phyloP scores from a whole-genome alignment of 441 rosid species.

The Corymbia citriodora region DNA sequence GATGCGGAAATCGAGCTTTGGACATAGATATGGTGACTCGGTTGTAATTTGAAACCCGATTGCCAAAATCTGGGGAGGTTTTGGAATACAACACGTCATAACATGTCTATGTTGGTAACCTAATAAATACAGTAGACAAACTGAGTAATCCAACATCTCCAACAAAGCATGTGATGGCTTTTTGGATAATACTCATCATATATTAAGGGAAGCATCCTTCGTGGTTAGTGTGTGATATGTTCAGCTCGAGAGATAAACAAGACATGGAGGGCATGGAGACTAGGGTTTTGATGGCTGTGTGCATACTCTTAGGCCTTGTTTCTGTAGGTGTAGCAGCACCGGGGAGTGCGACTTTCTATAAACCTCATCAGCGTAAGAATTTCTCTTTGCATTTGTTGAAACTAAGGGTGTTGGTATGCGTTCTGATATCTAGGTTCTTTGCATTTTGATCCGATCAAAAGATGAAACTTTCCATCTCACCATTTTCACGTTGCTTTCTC shows the following conservation, averaged over 20 bases:
- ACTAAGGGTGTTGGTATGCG: no score
- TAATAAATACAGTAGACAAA: no score
- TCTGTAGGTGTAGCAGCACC: background rate
- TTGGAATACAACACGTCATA: no score
- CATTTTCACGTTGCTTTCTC: background rate
- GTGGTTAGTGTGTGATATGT: background rate
- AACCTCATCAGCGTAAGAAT: constrained; percentile 2
- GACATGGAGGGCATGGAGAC: background rate
- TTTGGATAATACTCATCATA: background rate
- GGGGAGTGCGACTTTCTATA: constrained; percentile 9
- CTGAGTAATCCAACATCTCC: background rate
- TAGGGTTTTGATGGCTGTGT: background rate
- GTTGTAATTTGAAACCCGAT: no score
- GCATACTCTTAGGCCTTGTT: background rate
- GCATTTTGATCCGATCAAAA: no score
- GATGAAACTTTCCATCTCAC: background rate
- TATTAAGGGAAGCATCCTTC: background rate
- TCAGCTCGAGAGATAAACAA: background rate
- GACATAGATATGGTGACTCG: no score
- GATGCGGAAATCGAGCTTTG: no score
- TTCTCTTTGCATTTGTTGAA: background rate
- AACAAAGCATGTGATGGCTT: background rate
- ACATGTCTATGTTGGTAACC: no score
- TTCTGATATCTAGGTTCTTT: no score
- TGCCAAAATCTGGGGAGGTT: no score